Percentiles rank a stretch among this genome's conserved stretches.
Conservation (phyloP, 495 filamentous ascomycete species). For the Annulohypoxylon stygium region DNA sequence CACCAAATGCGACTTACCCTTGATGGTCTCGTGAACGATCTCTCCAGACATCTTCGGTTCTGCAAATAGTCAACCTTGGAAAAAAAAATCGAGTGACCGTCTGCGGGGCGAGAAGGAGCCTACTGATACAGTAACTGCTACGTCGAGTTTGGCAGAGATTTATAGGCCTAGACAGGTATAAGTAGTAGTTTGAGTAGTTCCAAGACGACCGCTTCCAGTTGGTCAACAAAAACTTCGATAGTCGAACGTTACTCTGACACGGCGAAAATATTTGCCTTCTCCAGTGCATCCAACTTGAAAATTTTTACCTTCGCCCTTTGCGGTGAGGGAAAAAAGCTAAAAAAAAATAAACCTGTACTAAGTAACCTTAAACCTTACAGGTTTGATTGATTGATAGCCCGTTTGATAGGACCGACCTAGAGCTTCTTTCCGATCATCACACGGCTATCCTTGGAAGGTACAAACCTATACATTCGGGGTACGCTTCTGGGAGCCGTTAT, state of each 20-base stretch:
- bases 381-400: neutral
- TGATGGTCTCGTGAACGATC: constrained; percentile 72
- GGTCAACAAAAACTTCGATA: constrained; percentile 16
- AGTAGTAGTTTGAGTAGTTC: constrained; percentile 1
- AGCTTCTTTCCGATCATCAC: constrained; percentile 5
- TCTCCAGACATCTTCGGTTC: constrained; percentile 57
- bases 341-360: constrained; percentile 9
- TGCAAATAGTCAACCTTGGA: neutral
- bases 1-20: constrained; percentile 54
- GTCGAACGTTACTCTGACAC: constrained; percentile 19
- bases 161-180: neutral
- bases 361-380: neutral
- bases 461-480: constrained; percentile 24
- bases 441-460: constrained; percentile 16
- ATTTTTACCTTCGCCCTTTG: constrained; percentile 34
- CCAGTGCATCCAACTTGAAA: constrained; percentile 33
- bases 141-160: constrained; percentile 12
- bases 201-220: neutral
- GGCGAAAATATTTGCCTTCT: constrained; percentile 41
- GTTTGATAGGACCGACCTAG: constrained; percentile 15
- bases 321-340: constrained; percentile 32
- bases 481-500: constrained; percentile 2
- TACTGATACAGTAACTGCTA: neutral
- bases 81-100: constrained; percentile 25
- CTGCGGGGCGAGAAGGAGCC: constrained; percentile 12